Base-by-base conservation (phyloP, 192 early-diverging fungal genomes). In the Cetraspora pellucida region DNA sequence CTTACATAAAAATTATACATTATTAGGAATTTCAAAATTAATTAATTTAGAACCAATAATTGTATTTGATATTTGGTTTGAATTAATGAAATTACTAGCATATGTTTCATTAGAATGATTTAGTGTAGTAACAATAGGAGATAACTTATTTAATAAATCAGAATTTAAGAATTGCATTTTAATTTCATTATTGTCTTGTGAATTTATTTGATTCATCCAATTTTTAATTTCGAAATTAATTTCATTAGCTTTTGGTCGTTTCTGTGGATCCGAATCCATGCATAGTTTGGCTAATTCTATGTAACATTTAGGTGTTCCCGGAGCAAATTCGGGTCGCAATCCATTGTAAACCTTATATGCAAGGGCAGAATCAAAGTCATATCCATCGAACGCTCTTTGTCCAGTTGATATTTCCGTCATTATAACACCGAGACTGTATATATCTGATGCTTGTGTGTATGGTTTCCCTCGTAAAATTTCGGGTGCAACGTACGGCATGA, bases 331-430 rank as follows among this genome's bases (percentile, higher is more conserved):
- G 13, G 65, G 65, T 44, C 65, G 10, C 10, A 68, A 19, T 68
- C 65, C 65, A 44, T 45, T n/a, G 31, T 31, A 68, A 45, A 68
- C 43, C 17, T 27, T 17, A 28, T n/a, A 10, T 44, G 65, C 65
- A 2, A 68, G 14, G 14, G 13, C 7, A 44, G 13, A 31, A 28
- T 68, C 43, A 46, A 43, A 31, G 14, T 10, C 31, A 27, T 17
- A 14, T 10, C 50, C 14, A 52, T 9, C 9, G 25, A 83, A 83
- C 6, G 82, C 79, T 27, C 77, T 79, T 25, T 77, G 27, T 65
- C 82, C 82, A 17, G 79, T 78, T 19, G 82, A 73, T n/a, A 83
- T 46, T 25, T 83, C 82, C 77, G 75, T 77, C 82, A 83, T 83
- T 52, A 83, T 79, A 49, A 81, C 76, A n/a, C 79, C 82, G 13